phyloP scores from a whole-genome alignment of 2,329 filamentous ascomycete species.

The Cladosporium sp. region DNA sequence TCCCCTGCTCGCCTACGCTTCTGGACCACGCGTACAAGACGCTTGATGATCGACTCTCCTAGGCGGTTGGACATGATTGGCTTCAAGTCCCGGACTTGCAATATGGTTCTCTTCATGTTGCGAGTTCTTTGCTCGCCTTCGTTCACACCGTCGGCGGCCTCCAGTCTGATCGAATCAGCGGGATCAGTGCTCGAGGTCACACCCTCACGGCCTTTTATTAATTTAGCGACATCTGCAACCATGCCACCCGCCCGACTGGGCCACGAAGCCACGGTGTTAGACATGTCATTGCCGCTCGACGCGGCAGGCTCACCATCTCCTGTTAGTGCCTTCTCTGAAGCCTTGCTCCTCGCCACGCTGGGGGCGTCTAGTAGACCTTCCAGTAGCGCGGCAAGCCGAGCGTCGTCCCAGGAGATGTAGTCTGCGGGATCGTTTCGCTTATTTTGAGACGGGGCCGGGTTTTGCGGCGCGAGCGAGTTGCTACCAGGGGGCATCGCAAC shows the following conservation, averaged over 20 bases:
- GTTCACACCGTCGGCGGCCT: neutral
- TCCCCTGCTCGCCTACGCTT: constrained; percentile 64
- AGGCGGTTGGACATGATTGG: constrained; percentile 66
- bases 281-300: neutral
- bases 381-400: constrained; percentile 25
- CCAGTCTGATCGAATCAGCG: neutral
- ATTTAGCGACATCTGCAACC: neutral
- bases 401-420: constrained; percentile 23
- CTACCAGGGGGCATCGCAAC: constrained; percentile 12
- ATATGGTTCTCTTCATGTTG: constrained; percentile 43
- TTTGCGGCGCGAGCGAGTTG: neutral
- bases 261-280: neutral
- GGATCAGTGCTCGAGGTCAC: neutral
- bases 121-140: neutral
- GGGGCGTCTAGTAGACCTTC: constrained; percentile 28
- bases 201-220: neutral
- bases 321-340: neutral
- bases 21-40: constrained; percentile 66
- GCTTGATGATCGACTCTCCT: constrained; percentile 62
- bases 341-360: neutral
- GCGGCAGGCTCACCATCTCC: neutral
- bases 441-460: neutral
- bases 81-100: constrained; percentile 71
- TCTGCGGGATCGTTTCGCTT: constrained; percentile 10
- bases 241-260: neutral